phyloP scores from a whole-genome alignment of 148 eudicot genomes.

The Agrostemma githago region DNA sequence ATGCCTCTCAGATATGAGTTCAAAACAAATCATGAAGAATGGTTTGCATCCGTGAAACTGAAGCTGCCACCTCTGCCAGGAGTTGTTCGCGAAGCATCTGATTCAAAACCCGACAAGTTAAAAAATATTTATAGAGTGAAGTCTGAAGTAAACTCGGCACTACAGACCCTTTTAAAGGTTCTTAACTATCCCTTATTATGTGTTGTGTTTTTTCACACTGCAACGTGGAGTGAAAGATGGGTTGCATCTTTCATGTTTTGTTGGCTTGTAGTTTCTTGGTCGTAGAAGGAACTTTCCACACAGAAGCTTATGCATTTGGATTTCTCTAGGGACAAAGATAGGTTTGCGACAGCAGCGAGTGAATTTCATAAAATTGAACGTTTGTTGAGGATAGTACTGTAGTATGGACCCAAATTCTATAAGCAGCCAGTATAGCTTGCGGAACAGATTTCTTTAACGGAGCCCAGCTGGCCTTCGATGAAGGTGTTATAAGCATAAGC shows the following conservation, averaged over 20 bases:
- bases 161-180: slow-evolving; percentile 77
- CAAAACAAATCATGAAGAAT: slow-evolving; percentile 72
- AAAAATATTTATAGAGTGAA: slow-evolving; percentile 72
- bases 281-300: background rate
- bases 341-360: background rate
- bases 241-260: background rate
- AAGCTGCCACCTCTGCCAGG: slow-evolving; percentile 53
- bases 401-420: background rate
- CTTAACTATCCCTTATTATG: background rate
- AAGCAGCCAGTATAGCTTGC: background rate
- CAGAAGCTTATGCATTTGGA: background rate
- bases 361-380: background rate
- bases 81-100: slow-evolving; percentile 43
- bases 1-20: slow-evolving; percentile 63
- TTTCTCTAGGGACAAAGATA: background rate
- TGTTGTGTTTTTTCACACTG: background rate
- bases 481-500: background rate
- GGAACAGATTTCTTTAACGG: no score
- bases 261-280: background rate
- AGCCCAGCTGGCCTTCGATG: background rate
- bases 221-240: background rate
- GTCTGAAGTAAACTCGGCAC: slow-evolving; percentile 61
- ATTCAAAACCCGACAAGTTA: slow-evolving; percentile 38
- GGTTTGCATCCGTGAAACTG: slow-evolving; percentile 62
- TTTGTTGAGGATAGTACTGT: background rate